Conservation (phyloP, 139 green algal species). For the Trebouxia sp. region DNA sequence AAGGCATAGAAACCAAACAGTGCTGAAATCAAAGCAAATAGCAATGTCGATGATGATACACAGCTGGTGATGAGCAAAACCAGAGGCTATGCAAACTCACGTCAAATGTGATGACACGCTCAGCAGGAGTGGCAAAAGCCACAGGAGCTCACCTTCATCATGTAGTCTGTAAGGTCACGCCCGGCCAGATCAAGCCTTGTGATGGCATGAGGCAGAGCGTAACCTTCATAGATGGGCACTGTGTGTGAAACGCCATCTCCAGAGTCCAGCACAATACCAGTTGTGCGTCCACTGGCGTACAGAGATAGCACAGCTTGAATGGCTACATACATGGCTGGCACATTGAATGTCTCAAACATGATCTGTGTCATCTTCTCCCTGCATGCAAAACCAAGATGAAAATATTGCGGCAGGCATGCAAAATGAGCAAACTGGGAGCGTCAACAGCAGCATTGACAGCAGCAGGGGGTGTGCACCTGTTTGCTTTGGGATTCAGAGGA, state of each 20-base stretch:
- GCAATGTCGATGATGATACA: too few relatives aligned
- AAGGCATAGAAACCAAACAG: too few relatives aligned
- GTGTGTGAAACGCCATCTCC: conserved; percentile 98
- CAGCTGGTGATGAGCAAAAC: too few relatives aligned
- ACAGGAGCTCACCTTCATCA: conserved; percentile 78
- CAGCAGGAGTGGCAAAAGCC: neutral
- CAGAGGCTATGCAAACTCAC: neutral
- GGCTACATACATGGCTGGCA: conserved; percentile 96
- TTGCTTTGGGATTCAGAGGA: conserved; percentile 97
- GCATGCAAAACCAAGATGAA: too few relatives aligned
- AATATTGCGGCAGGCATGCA: too few relatives aligned
- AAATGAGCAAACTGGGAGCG: neutral
- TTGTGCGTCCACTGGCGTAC: conserved; percentile 96
- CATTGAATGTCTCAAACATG: conserved; percentile 99
- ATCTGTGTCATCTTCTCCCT: conserved; percentile 89
- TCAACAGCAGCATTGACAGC: neutral
- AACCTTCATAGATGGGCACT: conserved; percentile 55
- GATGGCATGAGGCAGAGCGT: conserved; percentile 97
- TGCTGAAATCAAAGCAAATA: too few relatives aligned
- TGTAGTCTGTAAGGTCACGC: conserved; percentile 95
- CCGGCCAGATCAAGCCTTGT: conserved; percentile 93
- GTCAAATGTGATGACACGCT: neutral
- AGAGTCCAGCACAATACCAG: conserved; percentile 97
- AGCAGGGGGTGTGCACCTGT: conserved; percentile 52
- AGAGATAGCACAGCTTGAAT: conserved; percentile 98